Percentiles rank a stretch among this genome's conserved stretches.
Conservation (phyloP, 306 rosid genomes). For the Cyamopsis tetragonoloba region DNA sequence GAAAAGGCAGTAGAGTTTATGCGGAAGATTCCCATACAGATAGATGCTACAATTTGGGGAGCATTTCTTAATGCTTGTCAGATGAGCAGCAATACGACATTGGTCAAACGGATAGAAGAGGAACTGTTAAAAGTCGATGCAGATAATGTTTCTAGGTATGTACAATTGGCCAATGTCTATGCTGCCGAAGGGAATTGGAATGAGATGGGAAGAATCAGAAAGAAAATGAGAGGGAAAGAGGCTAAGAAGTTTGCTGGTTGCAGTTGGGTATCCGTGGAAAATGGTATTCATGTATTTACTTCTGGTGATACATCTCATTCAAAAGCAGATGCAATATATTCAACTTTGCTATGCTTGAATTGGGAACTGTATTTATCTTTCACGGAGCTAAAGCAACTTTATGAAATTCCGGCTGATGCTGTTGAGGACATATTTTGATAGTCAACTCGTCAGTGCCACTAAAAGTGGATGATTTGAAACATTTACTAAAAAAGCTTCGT, state of each 20-base stretch:
- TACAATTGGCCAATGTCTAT: constrained; percentile 73
- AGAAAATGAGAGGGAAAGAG: constrained; percentile 71
- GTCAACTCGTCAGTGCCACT: constrained; percentile 18
- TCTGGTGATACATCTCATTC: constrained; percentile 57
- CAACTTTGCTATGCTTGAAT: constrained; percentile 44
- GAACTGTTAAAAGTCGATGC: constrained; percentile 40
- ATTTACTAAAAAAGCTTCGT: neutral
- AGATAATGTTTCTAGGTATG: constrained; percentile 57
- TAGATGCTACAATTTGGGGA: constrained; percentile 63
- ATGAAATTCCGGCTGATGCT: constrained; percentile 19
- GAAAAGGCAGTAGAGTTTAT: constrained; percentile 57
- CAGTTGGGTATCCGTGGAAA: constrained; percentile 68
- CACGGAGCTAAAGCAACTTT: constrained; percentile 34
- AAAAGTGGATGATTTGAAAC: constrained; percentile 10
- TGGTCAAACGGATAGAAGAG: constrained; percentile 55
- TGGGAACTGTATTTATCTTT: constrained; percentile 32
- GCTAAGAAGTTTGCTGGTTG: constrained; percentile 68
- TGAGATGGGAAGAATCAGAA: constrained; percentile 79
- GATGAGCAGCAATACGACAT: constrained; percentile 45
- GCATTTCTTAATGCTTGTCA: constrained; percentile 70
- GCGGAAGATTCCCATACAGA: constrained; percentile 46
- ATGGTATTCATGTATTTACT: constrained; percentile 60
- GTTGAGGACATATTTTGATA: constrained; percentile 20
- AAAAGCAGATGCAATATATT: constrained; percentile 49
- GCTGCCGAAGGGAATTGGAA: constrained; percentile 76